phyloP scores from a whole-genome alignment of 2,329 filamentous ascomycete genomes.

The Monilinia laxa region DNA sequence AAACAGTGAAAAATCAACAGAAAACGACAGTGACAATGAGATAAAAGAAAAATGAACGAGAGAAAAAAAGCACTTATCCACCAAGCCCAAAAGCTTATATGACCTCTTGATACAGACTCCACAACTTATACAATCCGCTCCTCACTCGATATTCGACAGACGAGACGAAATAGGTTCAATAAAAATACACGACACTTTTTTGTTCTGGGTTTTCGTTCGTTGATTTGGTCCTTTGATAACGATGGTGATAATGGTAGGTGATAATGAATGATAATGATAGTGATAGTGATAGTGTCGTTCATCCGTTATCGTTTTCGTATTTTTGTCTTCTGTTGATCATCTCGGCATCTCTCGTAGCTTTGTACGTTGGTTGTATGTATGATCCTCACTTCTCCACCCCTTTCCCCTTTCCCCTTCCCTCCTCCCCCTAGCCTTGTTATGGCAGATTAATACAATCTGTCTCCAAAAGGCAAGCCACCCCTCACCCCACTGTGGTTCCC shows the following conservation, averaged over 20 bases:
- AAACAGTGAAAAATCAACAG: neutral
- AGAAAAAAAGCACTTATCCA: neutral
- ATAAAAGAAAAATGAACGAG: no score
- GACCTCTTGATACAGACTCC: no score
- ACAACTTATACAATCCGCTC: neutral
- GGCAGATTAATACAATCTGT: constrained; percentile 46
- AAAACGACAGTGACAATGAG: neutral
- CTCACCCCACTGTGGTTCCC: neutral
- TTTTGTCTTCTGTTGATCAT: neutral
- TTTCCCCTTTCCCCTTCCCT: no score
- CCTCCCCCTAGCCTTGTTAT: neutral
- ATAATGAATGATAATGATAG: neutral
- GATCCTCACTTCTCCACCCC: neutral
- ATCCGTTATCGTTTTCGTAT: neutral
- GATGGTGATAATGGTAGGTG: neutral
- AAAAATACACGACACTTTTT: constrained; percentile 9
- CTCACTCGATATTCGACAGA: neutral
- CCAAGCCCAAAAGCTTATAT: no score
- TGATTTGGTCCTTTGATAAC: neutral
- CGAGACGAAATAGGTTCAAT: neutral
- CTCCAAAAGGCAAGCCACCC: constrained; percentile 45
- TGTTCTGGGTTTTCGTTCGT: neutral
- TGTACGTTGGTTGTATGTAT: constrained; percentile 10
- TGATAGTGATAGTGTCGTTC: neutral
- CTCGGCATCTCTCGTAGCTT: constrained; percentile 16